These are phyloP conservation scores for Bidens hawaiensis DNA, from an alignment of 140 eudicot genomes.

Conservation along the genomic window DNA sequence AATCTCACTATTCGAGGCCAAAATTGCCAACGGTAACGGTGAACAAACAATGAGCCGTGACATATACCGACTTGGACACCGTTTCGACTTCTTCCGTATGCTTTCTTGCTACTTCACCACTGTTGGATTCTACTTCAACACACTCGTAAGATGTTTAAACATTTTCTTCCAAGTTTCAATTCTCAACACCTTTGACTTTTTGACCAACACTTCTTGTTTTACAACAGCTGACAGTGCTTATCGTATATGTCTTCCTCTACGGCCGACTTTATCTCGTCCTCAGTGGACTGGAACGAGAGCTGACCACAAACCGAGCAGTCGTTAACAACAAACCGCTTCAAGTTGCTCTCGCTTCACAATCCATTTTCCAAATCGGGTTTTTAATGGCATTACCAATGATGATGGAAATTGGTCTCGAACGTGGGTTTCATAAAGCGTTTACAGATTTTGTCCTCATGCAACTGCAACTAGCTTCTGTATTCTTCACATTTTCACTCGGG, in stretches of 20 bases:
- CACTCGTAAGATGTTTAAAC: constrained; percentile 45
- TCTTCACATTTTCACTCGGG: constrained; percentile 74
- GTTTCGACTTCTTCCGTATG: constrained; percentile 96
- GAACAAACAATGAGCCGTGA: constrained; percentile 97
- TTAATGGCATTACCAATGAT: constrained; percentile 78
- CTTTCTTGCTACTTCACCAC: constrained; percentile 82
- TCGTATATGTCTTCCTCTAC: constrained; percentile 66
- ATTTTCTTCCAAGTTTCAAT: background rate
- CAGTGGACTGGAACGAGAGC: constrained; percentile 69
- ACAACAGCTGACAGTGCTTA: constrained; percentile 64
- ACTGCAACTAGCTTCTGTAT: constrained; percentile 75
- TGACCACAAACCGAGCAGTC: constrained; percentile 36
- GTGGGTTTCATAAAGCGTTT: constrained; percentile 61
- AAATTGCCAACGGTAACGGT: constrained; percentile 92
- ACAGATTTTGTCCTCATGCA: constrained; percentile 75
- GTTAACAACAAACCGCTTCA: constrained; percentile 63
- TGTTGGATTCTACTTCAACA: constrained; percentile 81
- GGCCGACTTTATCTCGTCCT: constrained; percentile 90
- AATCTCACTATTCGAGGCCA: constrained; percentile 87
- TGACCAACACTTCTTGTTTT: constrained; percentile 6
- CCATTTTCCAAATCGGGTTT: constrained; percentile 70
- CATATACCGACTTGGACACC: constrained; percentile 86
- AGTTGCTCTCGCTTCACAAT: constrained; percentile 80
- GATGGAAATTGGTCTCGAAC: constrained; percentile 80
- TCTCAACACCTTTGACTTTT: background rate